Conservation (phyloP, 768 basidiomycete genomes). For the Leccinum variicolor region DNA sequence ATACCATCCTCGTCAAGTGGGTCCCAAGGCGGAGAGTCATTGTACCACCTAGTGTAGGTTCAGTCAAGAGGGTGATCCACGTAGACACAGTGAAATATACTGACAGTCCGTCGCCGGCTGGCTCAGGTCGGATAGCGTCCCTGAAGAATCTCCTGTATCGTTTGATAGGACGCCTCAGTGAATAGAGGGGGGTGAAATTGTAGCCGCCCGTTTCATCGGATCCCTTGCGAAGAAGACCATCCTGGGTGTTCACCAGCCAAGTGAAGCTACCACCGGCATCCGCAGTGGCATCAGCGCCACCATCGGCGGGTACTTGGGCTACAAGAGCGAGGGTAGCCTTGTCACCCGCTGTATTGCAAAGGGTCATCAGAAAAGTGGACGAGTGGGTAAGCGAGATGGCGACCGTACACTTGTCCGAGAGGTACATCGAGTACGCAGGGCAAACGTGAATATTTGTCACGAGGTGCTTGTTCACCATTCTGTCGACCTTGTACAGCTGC, state of each 20-base stretch:
- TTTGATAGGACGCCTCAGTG: slow-evolving; percentile 15
- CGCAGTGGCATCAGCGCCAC: neutral
- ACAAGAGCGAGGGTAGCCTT: slow-evolving; percentile 21
- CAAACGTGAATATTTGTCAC: slow-evolving; percentile 32
- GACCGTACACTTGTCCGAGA: slow-evolving; percentile 25
- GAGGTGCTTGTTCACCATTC: slow-evolving; percentile 28
- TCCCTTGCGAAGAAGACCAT: slow-evolving; percentile 19
- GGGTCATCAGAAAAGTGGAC: neutral
- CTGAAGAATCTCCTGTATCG: slow-evolving; percentile 15
- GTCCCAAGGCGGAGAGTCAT: slow-evolving; percentile 22
- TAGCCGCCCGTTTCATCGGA: slow-evolving; percentile 10
- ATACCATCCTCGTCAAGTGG: slow-evolving; percentile 28
- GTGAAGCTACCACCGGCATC: neutral
- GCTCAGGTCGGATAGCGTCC: slow-evolving; percentile 9
- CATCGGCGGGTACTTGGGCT: slow-evolving; percentile 6
- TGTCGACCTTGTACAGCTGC: slow-evolving; percentile 23
- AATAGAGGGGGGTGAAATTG: slow-evolving; percentile 20
- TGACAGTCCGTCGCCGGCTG: slow-evolving; percentile 17
- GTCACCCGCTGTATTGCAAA: slow-evolving; percentile 16
- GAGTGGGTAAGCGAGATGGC: neutral
- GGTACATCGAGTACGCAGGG: slow-evolving; percentile 32
- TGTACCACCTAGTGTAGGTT: slow-evolving; percentile 17
- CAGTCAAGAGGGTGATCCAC: neutral
- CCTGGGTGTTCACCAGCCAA: slow-evolving; percentile 19
- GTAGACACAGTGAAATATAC: neutral